Evolutionary conservation across 768 basidiomycete genomes (phyloP), one percentile per base, ranked within the genome.

Genomic region (Pleurotus sapidus): DNA sequence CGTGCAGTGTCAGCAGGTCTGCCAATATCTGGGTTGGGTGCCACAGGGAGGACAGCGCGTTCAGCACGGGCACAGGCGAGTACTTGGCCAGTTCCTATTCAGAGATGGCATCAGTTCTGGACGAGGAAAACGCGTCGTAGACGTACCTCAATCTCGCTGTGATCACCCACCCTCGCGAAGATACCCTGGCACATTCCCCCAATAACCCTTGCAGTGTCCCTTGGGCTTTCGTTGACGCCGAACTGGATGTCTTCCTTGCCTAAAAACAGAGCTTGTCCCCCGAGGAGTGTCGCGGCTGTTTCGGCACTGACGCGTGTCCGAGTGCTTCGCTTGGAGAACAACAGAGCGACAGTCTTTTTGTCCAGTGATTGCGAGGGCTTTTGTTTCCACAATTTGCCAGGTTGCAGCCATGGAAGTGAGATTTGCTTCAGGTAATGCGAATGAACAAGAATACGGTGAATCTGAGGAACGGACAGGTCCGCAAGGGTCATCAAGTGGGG

Each of bases 11-110:
- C 60, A 98, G 77, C 4, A 98, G 70, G 75, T 98, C 95, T 2
- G 97, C 97, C 25, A 99, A 86, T 59, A 89, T 85, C 67, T 99
- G 97, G 0, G 95, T 95, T 2, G 97, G 97, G 68, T 99, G 97
- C 89, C 93, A 99, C 45, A 95, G 82, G 15, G 89, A 90, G 2
- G 94, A 97, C 17, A 99, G 86, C 4, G 97, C 97, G 69, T 98
- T 99, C 68, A 98, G 79, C 15, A 99, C 93, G 2, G 97, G 97
- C 2, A 97, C 93, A 1, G 89, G 86, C 0, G 95, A 95, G 74
- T 95, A 78, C 70, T 88, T 79, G 8, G 93, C 95, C 20, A 99
- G 79, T 77, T 93, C 92, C 95, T 97, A 66, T 24, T n/a, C 11
- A 23, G 23, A 24, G 38, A 20, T n/a, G 12, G n/a, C 14, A 43